Evolutionary conservation across 345 rosid species (phyloP), one percentile per base, ranked within the genome.

Genomic region (Gossypium ekmanianum): DNA sequence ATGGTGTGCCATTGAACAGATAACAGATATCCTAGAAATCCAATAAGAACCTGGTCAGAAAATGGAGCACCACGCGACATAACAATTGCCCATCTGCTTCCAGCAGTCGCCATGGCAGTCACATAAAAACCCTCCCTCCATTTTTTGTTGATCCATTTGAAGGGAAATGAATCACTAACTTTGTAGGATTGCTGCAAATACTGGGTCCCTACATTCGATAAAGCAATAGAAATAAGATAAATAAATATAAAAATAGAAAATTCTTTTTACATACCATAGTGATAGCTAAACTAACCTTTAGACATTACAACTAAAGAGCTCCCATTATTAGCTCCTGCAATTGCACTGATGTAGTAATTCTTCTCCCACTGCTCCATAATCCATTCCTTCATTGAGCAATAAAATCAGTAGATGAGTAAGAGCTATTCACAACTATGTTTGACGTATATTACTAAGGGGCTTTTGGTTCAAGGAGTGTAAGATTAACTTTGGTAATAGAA

Each of bases 351-450:
- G 82, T 94, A 94, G 82, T 85, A 93, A 78, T 89, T 94, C 79
- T 89, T 94, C 77, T 94, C 98, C 99, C 98, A 94, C 64, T 94
- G 97, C 78, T 94, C 99, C 96, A 94, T 88, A 73, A 94, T 93
- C 98, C 99, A 94, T 77, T 94, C 98, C 98, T 93, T 76, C 18
- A 72, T 47, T 68, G 52, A 41, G 77, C 2, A 17, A 71, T 16
- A 59, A 67, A 66, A 67, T 22, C 48, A 6, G 39, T 74, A 11
- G 13, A 63, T 71, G 39, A 44, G 24, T 2, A 67, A 34, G 50
- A 18, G 29, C 68, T 43, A 22, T 20, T 10, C 24, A 26, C 22
- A 72, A 50, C 11, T 34, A 18, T 47, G 18, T 62, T 55, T 18
- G 65, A 18, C 62, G 68, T 16, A 43, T 44, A 22, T n/a, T 59